Evolutionary conservation across 1,284 basidiomycete genomes (phyloP), one percentile per base, ranked within the genome.

Genomic region (Stereum hirsutum): DNA sequence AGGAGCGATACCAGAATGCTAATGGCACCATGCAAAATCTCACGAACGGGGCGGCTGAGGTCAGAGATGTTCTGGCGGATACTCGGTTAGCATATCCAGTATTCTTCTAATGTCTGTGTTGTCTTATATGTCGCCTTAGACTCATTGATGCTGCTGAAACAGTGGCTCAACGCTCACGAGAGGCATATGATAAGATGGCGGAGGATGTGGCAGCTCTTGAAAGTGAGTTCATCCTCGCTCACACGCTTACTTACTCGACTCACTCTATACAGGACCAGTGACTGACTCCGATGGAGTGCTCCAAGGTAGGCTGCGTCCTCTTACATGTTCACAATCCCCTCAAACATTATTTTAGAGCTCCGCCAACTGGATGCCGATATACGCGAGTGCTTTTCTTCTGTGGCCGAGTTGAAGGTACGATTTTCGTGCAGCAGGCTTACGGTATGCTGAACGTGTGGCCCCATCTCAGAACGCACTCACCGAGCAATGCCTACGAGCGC

Each of bases 391-490:
- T 62, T 86, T 2, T 70, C 72, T 40, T 63, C 66, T 31, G 70
- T 84, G 20, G 68, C 72, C 1, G 64, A 72, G 40, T 56, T 72
- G 42, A 87, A 87, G 70, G 84, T 85, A 42, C 23, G 35, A 19
- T 56, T 40, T 42, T 48, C 35, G 48, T 21, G 12, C 25, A 24
- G 6, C 21, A 19, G 43, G 8, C 37, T 45, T 28, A 37, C n/a
- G n/a, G n/a, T n/a, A n/a, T n/a, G n/a, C n/a, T n/a, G n/a, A n/a
- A n/a, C n/a, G n/a, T 37, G 15, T 27, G 5, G 8, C 15, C 12
- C 10, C 19, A n/a, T 11, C 46, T 45, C 49, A 90, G 88, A 91
- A 93, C 56, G 66, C 76, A 11, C 86, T 81, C 54, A 89, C 86
- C 0, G 74, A 78, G 35, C 79, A 83, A 51, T 78, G 77, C 45